Conservation (phyloP, 2,329 filamentous ascomycete species). For the Peltaster fructicola region DNA sequence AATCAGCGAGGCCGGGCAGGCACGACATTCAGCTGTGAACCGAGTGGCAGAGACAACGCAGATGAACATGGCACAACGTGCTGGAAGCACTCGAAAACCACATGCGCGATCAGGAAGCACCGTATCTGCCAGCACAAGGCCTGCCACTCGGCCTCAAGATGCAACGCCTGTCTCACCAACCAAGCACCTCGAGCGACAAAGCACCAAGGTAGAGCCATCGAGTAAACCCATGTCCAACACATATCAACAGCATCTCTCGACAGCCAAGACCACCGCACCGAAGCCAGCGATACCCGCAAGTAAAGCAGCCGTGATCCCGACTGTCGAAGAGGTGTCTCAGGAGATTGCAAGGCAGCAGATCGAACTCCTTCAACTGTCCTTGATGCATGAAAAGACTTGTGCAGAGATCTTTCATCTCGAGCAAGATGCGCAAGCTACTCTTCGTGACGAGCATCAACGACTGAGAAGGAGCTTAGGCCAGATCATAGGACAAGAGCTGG, state of each 20-base stretch:
- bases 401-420: constrained; percentile 34
- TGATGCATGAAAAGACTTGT: constrained; percentile 40
- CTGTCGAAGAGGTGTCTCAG: constrained; percentile 6
- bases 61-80: too few species aligned
- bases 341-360: constrained; percentile 30
- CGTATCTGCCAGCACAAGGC: constrained; percentile 2
- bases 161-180: constrained; percentile 3
- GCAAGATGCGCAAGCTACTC: constrained; percentile 32
- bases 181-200: constrained; percentile 2
- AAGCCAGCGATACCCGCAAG: constrained; percentile 32
- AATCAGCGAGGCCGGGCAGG: too few species aligned
- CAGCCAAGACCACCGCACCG: constrained; percentile 40
- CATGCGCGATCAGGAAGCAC: constrained; percentile 1
- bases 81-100: too few species aligned
- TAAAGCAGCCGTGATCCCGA: too few species aligned
- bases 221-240: constrained; percentile 40
- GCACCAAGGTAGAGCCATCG: constrained; percentile 15
- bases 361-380: constrained; percentile 46
- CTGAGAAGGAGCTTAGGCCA: constrained; percentile 18
- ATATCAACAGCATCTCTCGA: constrained; percentile 50
- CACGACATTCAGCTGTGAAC: too few species aligned
- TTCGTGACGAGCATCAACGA: constrained; percentile 12
- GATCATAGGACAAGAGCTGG: constrained; percentile 14
- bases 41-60: too few species aligned
- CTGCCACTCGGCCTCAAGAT: constrained; percentile 1